Evolutionary conservation across 2,329 filamentous ascomycete genomes (phyloP), one percentile per base, ranked within the genome.

Genomic region (Calonectria naviculata): DNA sequence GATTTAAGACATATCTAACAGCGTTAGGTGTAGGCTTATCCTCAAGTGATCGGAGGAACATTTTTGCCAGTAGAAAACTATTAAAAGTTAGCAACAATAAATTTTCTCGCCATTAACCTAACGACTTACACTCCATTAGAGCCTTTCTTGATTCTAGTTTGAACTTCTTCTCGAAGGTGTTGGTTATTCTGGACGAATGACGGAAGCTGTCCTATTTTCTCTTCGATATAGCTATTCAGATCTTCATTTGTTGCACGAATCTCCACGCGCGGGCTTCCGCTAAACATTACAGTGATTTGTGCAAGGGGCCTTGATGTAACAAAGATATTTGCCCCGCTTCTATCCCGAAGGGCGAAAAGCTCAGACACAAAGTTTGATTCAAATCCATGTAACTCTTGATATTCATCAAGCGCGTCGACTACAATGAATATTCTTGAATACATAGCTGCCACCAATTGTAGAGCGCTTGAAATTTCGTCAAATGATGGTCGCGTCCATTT

Each of bases 1-100:
- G n/a, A n/a, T n/a, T 9, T 0, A 89, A 70, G 1, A 81, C 78
- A 0, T 29, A 61, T 29, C 71, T 68, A 4, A 89, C 28, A 17
- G 47, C 42, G 0, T 65, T 61, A 0, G 34, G 17, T 2, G 67
- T 61, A 0, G 6, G 36, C 9, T 70, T 72, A 12, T 58, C 61
- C 17, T 49, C 21, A 3, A 75, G 5, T 6, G 61, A 73, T 3
- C 67, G 29, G 7, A 76, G 42, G 21, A 74, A 62, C 0, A 76
- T 34, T 2, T 66, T 36, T 1, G 74, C 75, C 0, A 76, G 28
- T 0, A 76, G 70, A 12, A 76, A 76, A 73, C 73, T 76, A 13
- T 1, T 0, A 2, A 3, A 2, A 21, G 24, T 68, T 8, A 67
- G 17, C 15, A 17, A 10, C 13, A 1, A 4, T 31, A 31, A 2